A percentile compares a stretch with the other conserved stretches of the same genome.
Evolutionary conservation across 139 green algal species (phyloP).

Genomic region (Microglena sp.): DNA sequence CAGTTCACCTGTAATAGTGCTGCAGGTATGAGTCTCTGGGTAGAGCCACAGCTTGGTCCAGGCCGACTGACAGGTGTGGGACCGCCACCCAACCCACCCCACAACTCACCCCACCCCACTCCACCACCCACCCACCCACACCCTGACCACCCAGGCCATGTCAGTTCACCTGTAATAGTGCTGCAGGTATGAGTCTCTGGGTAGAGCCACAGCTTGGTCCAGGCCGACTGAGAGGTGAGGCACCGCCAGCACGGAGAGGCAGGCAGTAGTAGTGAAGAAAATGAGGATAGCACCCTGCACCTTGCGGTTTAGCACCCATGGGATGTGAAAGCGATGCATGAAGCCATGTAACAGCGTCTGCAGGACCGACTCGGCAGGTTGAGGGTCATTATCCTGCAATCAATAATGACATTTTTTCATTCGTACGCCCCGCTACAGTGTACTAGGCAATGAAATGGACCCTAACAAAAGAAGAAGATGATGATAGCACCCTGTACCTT

Average conservation of each 20-base stretch:
- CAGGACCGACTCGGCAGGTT: too few species aligned
- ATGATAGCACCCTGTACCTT: too few species aligned
- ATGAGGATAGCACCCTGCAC: slow-evolving; percentile 24
- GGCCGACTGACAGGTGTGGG: neutral
- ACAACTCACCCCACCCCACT: too few species aligned
- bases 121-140: too few species aligned
- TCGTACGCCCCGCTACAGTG: too few species aligned
- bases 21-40: neutral
- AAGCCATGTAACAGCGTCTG: too few species aligned
- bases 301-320: slow-evolving; percentile 27
- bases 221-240: slow-evolving; percentile 51
- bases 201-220: slow-evolving; percentile 80
- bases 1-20: neutral
- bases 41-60: neutral
- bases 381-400: too few species aligned
- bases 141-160: too few species aligned
- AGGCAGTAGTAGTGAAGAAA: slow-evolving; percentile 16
- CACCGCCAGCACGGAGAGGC: slow-evolving; percentile 14
- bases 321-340: slow-evolving; percentile 53
- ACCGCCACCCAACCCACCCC: too few species aligned
- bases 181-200: slow-evolving; percentile 85
- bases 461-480: too few species aligned
- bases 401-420: too few species aligned
- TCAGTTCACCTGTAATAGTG: slow-evolving; percentile 57
- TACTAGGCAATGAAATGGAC: too few species aligned